Percentiles rank a stretch among this genome's conserved stretches.
phyloP scores from a whole-genome alignment of 192 early-diverging fungal species.

The Linnemannia hyalina region DNA sequence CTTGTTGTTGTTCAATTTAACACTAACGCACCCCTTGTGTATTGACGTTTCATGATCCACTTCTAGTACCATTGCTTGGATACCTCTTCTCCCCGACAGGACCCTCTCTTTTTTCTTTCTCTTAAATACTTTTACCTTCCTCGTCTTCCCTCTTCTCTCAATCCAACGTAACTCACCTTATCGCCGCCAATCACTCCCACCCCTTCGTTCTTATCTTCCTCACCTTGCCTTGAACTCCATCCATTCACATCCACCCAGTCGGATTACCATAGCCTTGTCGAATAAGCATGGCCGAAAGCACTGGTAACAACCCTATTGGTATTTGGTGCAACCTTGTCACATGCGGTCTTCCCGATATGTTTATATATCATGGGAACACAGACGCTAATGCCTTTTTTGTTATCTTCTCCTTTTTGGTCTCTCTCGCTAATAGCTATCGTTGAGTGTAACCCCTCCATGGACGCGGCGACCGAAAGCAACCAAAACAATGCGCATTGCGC shows the following conservation, averaged over 20 bases:
- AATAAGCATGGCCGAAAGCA: constrained; percentile 36
- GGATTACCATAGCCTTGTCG: not conserved
- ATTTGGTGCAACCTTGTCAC: constrained; percentile 7
- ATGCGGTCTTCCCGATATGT: not conserved
- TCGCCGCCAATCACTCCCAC: not conserved
- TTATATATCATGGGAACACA: not conserved
- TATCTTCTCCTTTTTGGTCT: not conserved
- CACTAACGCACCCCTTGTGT: constrained; percentile 3
- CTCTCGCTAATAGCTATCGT: constrained; percentile 5
- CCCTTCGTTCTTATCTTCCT: not conserved
- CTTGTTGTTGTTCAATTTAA: not conserved
- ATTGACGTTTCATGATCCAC: not conserved
- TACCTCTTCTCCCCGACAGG: no score
- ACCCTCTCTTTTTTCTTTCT: no score
- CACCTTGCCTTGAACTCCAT: not conserved
- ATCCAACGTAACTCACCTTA: not conserved
- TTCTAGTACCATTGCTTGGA: no score
- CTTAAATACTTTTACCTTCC: not conserved
- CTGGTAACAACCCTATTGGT: constrained; percentile 8
- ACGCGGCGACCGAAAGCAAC: constrained; percentile 15
- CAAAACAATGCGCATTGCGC: constrained; percentile 14
- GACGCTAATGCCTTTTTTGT: constrained; percentile 1
- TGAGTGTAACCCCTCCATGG: constrained; percentile 35
- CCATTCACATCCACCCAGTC: not conserved
- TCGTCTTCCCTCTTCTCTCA: not conserved